Conservation (phyloP, 2,329 filamentous ascomycete genomes). For the Talaromyces sp. region DNA sequence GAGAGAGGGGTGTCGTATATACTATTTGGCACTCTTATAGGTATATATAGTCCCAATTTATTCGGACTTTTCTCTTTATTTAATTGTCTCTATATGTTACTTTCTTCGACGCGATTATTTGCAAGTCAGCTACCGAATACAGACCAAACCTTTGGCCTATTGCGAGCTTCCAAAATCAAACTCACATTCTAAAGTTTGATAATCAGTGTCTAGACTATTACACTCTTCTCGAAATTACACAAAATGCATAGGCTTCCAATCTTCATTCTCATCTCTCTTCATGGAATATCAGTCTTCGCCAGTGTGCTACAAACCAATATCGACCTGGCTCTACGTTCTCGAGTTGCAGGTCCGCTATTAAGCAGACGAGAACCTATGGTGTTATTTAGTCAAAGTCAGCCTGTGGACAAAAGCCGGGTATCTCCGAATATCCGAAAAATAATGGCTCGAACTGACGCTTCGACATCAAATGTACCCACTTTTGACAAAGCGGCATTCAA, state of each 20-base stretch:
- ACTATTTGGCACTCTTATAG: neutral
- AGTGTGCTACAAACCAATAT: neutral
- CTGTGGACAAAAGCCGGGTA: neutral
- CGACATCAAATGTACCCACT: neutral
- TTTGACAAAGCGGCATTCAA: slow-evolving; percentile 23
- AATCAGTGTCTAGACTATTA: neutral
- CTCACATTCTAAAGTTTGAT: neutral
- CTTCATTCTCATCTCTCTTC: neutral
- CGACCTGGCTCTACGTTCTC: slow-evolving; percentile 1
- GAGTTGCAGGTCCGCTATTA: neutral
- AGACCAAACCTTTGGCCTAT: neutral
- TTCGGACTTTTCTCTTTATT: neutral
- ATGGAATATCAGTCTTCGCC: slow-evolving; percentile 5
- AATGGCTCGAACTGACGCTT: neutral
- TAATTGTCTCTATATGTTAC: too few species aligned
- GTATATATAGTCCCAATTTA: neutral
- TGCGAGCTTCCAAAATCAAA: neutral
- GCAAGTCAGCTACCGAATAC: neutral
- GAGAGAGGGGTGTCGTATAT: neutral
- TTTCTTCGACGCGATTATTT: neutral
- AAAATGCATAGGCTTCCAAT: slow-evolving; percentile 2
- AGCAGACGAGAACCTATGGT: neutral
- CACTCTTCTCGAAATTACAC: neutral
- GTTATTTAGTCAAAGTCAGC: neutral
- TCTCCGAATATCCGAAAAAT: neutral